These are phyloP conservation scores for Microdochium bolleyi DNA, from an alignment of 2,329 filamentous ascomycete genomes.

Conservation along the genomic window DNA sequence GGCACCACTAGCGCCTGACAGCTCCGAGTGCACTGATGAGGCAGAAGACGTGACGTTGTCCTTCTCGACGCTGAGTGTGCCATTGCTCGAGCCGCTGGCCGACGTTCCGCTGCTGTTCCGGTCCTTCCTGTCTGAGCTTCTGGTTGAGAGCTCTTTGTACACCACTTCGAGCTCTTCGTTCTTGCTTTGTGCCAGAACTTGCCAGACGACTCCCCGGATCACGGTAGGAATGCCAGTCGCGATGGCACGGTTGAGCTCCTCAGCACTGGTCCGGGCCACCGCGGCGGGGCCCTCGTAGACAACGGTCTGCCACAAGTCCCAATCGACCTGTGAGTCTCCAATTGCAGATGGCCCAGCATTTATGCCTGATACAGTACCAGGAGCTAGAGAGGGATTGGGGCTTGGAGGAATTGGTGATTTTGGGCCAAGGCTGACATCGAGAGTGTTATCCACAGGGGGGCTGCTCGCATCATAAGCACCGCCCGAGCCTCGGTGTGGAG, in stretches of 20 bases:
- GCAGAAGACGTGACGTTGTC: conserved; percentile 69
- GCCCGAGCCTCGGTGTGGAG: conserved; percentile 9
- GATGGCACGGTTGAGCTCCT: conserved; percentile 85
- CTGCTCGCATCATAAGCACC: conserved; percentile 12
- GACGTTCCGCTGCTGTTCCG: conserved; percentile 46
- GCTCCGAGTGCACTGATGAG: conserved; percentile 76
- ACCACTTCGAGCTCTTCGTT: conserved; percentile 80
- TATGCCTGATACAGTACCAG: conserved; percentile 78
- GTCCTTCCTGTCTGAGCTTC: conserved; percentile 73
- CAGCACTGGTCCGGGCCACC: conserved; percentile 77
- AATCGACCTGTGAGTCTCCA: conserved; percentile 76
- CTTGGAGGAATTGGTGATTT: conserved; percentile 49
- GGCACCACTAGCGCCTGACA: conserved; percentile 52
- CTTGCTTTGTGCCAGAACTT: conserved; percentile 92
- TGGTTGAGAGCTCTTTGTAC: conserved; percentile 74
- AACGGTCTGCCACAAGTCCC: conserved; percentile 95
- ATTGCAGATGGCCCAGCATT: conserved; percentile 66
- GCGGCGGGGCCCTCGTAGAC: conserved; percentile 91
- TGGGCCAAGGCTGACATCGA: conserved; percentile 19
- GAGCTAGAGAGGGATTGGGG: conserved; percentile 65
- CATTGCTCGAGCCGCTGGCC: conserved; percentile 43
- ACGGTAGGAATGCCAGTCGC: conserved; percentile 89
- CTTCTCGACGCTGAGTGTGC: conserved; percentile 50
- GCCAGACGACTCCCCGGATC: conserved; percentile 97
- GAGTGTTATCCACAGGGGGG: conserved; percentile 14